Evolutionary conservation across 106 monocot species (phyloP), one percentile per base, ranked within the genome.

Genomic region (Dioscorea alata): DNA sequence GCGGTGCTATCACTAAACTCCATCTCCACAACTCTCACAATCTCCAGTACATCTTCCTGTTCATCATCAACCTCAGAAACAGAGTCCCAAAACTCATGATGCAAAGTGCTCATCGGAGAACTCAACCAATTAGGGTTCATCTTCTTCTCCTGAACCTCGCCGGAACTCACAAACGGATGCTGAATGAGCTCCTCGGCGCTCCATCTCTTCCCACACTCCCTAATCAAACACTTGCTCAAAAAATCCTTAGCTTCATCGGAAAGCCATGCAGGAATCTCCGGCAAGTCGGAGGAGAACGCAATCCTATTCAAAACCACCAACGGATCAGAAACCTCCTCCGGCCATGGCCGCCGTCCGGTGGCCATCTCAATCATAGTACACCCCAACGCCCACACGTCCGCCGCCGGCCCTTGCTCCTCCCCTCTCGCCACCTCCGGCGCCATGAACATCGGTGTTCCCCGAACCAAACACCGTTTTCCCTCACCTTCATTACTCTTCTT

Each of bases 321-420:
- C 1, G 78, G 72, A 50, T 75, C 71, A 6, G 67, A 33, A 22
- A 59, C 25, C 4, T 71, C 25, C 1, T 71, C 82, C 53, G 67
- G 63, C 84, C 84, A 87, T 18, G 87, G 87, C 3, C 75, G 59
- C 7, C 73, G 54, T 0, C 82, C 85, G 17, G 82, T 83, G 25
- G 76, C 71, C 91, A 87, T 92, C 78, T 91, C 91, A 10, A 85
- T 63, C 25, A 80, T 50, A 6, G 75, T 73, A 79, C 87, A 91
- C 8, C 87, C 87, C 9, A 87, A 70, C 1, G 91, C 81, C 91
- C 91, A 91, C 13, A 87, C 70, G 59, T 91, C 91, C n/a, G 87
- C 84, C 49, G 69, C 49, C 60, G 67, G 50, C 14, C 84, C 84
- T 67, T 82, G 82, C 15, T 73, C 77, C 63, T 87, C 84, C 53